A percentile compares a stretch with the other conserved stretches of the same genome.
phyloP scores from a whole-genome alignment of 1,284 basidiomycete genomes.

The Mycena sp. region DNA sequence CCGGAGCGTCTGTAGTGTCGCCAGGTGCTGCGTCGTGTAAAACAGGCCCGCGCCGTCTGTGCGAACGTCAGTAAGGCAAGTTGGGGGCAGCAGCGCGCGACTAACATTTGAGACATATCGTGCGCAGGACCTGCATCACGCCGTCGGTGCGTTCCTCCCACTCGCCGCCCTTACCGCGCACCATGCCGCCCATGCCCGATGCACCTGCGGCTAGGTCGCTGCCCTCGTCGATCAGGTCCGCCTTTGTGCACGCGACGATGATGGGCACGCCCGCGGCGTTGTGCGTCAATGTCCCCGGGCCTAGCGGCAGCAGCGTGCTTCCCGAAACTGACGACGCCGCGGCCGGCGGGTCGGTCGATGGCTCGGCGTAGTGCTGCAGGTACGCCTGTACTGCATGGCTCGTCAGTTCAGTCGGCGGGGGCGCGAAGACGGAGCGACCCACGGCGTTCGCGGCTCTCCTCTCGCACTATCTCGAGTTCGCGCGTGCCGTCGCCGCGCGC shows the following conservation, averaged over 20 bases:
- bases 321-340: conserved; percentile 55
- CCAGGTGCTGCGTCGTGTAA: conserved; percentile 87
- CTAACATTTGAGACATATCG: conserved; percentile 92
- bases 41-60: conserved; percentile 93
- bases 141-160: conserved; percentile 98
- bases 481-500: conserved; percentile 72
- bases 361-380: conserved; percentile 91
- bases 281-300: conserved; percentile 82
- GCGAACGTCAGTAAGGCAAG: conserved; percentile 8
- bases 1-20: conserved; percentile 84
- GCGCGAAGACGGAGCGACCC: conserved; percentile 45
- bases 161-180: conserved; percentile 85
- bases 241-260: conserved; percentile 91
- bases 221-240: conserved; percentile 85
- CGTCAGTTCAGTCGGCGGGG: conserved; percentile 6
- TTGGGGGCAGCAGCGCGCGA: conserved; percentile 24
- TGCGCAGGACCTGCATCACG: conserved; percentile 93
- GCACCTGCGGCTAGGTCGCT: conserved; percentile 77
- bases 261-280: conserved; percentile 88
- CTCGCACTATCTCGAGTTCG: conserved; percentile 73
- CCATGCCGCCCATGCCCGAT: conserved; percentile 82
- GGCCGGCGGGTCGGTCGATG: conserved; percentile 71
- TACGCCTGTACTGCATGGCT: conserved; percentile 78
- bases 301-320: conserved; percentile 78
- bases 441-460: conserved; percentile 88